A percentile compares a stretch with the other conserved stretches of the same genome.
phyloP scores from a whole-genome alignment of 257 asterid species.

The Hygrophila difformis region DNA sequence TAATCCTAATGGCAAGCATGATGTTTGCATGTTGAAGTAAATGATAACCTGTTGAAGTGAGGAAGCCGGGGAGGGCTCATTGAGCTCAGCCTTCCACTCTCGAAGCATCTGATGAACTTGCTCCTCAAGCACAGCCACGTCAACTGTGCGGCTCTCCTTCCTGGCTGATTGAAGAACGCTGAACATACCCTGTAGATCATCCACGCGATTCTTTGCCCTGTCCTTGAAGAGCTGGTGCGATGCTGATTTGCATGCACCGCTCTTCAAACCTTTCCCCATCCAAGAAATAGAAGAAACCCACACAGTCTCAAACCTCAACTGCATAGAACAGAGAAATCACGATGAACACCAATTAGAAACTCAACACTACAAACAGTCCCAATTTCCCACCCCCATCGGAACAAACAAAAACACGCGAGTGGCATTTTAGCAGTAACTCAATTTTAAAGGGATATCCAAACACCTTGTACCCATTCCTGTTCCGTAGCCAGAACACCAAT shows the following conservation, averaged over 20 bases:
- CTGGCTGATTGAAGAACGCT: conserved; percentile 76
- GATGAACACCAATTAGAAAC: conserved; percentile 4
- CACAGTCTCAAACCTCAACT: conserved; percentile 24
- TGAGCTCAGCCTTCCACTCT: conserved; percentile 90
- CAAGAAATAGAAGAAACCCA: conserved; percentile 15
- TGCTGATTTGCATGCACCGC: conserved; percentile 69
- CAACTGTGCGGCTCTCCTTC: conserved; percentile 81
- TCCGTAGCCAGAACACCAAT: background rate
- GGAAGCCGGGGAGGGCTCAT: conserved; percentile 94
- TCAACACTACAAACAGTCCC: background rate
- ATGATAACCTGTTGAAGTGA: conserved; percentile 74
- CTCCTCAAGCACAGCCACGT: conserved; percentile 83
- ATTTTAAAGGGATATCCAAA: background rate
- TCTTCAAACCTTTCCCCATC: conserved; percentile 85
- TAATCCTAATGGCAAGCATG: too few relatives aligned
- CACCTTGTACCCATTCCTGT: background rate
- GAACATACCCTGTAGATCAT: conserved; percentile 92
- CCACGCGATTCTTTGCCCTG: conserved; percentile 86
- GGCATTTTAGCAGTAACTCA: background rate
- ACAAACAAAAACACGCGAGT: too few relatives aligned
- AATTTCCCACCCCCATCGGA: background rate
- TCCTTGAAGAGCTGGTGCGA: conserved; percentile 93
- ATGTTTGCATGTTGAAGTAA: background rate
- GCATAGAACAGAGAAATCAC: conserved; percentile 19
- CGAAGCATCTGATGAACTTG: conserved; percentile 98